A percentile compares a stretch with the other conserved stretches of the same genome.
phyloP scores from a whole-genome alignment of 164 flowering plant species.

The Platanus orientalis region DNA sequence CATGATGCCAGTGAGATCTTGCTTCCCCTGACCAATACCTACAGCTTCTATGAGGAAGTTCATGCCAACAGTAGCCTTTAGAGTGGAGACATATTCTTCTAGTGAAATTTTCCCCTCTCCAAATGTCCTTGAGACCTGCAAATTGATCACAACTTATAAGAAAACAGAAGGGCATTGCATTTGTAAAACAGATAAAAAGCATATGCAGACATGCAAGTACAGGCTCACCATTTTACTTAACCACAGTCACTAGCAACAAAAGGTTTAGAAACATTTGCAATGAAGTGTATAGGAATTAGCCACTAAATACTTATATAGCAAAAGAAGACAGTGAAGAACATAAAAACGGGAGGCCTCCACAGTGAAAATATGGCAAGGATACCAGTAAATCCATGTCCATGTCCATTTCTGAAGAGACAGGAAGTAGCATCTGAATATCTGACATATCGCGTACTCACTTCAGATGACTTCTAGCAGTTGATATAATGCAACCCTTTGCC shows the following conservation, averaged over 20 bases:
- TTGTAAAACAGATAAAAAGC: neutral
- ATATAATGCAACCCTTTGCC: too few species aligned
- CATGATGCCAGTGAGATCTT: conserved; percentile 62
- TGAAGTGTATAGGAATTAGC: too few species aligned
- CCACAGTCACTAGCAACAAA: neutral
- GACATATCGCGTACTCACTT: too few species aligned
- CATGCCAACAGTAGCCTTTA: conserved; percentile 61
- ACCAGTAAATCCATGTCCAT: too few species aligned
- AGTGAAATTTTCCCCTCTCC: conserved; percentile 53
- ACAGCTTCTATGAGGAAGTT: conserved; percentile 61
- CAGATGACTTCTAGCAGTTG: too few species aligned
- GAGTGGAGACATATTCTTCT: conserved; percentile 59
- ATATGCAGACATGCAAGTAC: neutral
- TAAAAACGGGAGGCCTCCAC: neutral
- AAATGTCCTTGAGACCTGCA: conserved; percentile 60
- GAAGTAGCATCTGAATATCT: too few species aligned
- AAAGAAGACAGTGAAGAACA: too few species aligned
- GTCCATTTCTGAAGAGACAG: too few species aligned
- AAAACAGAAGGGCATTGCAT: neutral
- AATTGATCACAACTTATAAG: conserved; percentile 11
- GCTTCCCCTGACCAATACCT: conserved; percentile 80
- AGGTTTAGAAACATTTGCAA: too few species aligned
- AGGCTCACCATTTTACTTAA: neutral
- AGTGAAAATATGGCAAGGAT: neutral
- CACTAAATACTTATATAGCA: too few species aligned